phyloP scores from a whole-genome alignment of 352 stramenopile genomes.

The Hyaloperonospora arabidopsidis region DNA sequence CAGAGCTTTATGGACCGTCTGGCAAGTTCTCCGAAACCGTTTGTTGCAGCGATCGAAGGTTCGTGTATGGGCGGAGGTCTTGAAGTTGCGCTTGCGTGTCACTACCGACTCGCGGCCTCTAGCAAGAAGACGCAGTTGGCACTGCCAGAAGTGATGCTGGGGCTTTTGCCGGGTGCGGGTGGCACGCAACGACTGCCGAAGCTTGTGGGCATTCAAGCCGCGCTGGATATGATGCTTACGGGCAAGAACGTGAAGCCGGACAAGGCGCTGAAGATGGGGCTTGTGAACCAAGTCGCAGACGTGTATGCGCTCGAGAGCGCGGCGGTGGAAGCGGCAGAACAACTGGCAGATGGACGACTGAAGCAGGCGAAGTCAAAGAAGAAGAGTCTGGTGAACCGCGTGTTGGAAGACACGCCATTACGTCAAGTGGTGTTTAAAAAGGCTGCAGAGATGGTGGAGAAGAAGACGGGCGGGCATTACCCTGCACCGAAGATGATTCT shows the following conservation, averaged over 20 bases:
- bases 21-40: constrained; percentile 87
- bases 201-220: constrained; percentile 88
- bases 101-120: constrained; percentile 95
- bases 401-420: constrained; percentile 92
- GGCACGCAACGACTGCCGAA: constrained; percentile 94
- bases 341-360: constrained; percentile 86
- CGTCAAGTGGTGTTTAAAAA: constrained; percentile 92
- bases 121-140: constrained; percentile 94
- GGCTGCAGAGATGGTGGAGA: constrained; percentile 92
- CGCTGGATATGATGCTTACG: constrained; percentile 97
- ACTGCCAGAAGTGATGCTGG: constrained; percentile 96
- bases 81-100: constrained; percentile 95
- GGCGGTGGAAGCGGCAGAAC: constrained; percentile 83
- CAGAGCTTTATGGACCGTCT: constrained; percentile 91
- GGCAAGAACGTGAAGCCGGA: constrained; percentile 93
- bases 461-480: constrained; percentile 97
- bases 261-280: constrained; percentile 95
- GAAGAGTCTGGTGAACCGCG: constrained; percentile 76
- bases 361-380: constrained; percentile 87
- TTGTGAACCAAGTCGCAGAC: constrained; percentile 94
- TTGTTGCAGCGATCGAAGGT: constrained; percentile 96
- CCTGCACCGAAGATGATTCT: constrained; percentile 93
- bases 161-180: constrained; percentile 95
- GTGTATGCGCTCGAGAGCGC: constrained; percentile 85
- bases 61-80: constrained; percentile 94